Evolutionary conservation across 352 stramenopile species (phyloP).

Genomic region (Pythium folliculosum): DNA sequence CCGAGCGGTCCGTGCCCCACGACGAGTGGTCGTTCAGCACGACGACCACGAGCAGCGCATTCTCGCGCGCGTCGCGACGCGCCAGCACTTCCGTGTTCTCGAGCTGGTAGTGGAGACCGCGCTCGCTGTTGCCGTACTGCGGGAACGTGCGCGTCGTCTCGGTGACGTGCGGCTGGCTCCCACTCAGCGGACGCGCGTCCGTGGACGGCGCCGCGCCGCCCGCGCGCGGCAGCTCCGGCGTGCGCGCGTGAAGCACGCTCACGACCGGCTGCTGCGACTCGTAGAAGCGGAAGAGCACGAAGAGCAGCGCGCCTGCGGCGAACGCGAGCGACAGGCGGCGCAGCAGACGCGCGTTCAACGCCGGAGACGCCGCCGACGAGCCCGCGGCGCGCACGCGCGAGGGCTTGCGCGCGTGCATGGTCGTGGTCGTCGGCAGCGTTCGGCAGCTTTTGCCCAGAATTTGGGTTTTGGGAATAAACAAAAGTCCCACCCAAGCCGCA

Average conservation of each 20-base stretch:
- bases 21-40: conserved; percentile 40
- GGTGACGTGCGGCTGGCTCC: not conserved
- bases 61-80: not conserved
- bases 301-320: not conserved
- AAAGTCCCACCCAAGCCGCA: too few species aligned
- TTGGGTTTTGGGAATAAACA: too few species aligned
- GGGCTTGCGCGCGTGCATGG: not conserved
- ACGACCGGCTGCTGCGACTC: not conserved
- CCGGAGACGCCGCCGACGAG: too few species aligned
- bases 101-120: conserved; percentile 15
- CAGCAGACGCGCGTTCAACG: not conserved
- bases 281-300: not conserved
- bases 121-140: conserved; percentile 11
- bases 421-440: too few species aligned
- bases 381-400: not conserved
- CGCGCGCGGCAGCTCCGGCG: not conserved
- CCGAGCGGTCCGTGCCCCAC: conserved; percentile 33
- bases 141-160: conserved; percentile 8
- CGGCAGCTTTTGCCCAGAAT: too few species aligned
- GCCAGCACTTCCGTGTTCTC: not conserved
- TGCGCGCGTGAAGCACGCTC: conserved; percentile 5
- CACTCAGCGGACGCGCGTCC: not conserved
- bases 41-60: conserved; percentile 36
- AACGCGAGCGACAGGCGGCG: not conserved
- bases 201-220: not conserved